phyloP scores from a whole-genome alignment of 495 filamentous ascomycete species.

The Parathielavia hyrcaniae region DNA sequence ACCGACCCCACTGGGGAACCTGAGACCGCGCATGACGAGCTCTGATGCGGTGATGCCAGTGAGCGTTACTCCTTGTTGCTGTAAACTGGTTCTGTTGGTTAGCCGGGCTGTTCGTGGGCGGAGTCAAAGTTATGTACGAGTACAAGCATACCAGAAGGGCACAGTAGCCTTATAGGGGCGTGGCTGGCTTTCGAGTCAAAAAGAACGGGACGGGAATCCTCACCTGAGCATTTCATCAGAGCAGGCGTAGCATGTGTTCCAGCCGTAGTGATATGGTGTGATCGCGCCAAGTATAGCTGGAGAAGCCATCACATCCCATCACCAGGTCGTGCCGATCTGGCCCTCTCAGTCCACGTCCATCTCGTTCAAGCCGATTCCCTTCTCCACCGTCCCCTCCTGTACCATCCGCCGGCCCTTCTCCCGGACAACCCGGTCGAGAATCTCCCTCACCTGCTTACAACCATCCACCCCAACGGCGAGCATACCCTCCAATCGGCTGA shows the following conservation, averaged over 20 bases:
- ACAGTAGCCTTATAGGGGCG: background rate
- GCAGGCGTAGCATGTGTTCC: background rate
- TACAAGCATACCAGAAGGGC: background rate
- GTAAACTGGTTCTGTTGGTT: conserved; percentile 4
- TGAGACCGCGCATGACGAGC: conserved; percentile 41
- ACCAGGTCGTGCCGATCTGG: background rate
- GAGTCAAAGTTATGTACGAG: background rate
- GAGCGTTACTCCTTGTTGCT: background rate
- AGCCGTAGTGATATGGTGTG: too few relatives aligned
- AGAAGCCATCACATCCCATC: background rate
- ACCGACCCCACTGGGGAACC: conserved; percentile 30
- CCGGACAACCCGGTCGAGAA: conserved; percentile 65
- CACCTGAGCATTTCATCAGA: background rate
- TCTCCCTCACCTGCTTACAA: conserved; percentile 74
- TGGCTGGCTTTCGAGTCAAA: background rate
- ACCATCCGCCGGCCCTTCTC: conserved; percentile 59
- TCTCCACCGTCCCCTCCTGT: conserved; percentile 49
- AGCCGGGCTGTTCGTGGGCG: background rate
- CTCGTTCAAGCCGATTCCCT: conserved; percentile 35
- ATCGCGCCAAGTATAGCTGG: too few relatives aligned
- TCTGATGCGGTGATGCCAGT: conserved; percentile 25
- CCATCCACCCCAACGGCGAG: conserved; percentile 86
- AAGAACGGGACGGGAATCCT: conserved; percentile 6
- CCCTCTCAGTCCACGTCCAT: conserved; percentile 40
- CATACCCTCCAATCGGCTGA: conserved; percentile 79